phyloP scores from a whole-genome alignment of 1,139 yeast species.

The Sugiyamaella japonica region DNA sequence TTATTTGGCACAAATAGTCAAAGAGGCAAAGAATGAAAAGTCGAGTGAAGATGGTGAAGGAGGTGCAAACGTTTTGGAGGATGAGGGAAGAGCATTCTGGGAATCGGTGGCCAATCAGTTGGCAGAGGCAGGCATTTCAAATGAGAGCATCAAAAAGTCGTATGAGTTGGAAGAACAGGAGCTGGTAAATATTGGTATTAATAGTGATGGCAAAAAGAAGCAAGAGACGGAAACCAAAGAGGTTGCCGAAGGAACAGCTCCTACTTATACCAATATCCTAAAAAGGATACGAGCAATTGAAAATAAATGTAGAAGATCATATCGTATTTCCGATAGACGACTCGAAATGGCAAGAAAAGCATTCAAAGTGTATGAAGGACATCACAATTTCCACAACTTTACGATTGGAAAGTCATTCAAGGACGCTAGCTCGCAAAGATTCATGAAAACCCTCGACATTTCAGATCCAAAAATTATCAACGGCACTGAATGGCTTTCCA shows the following conservation, averaged over 20 bases:
- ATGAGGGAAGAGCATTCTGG: constrained; percentile 79
- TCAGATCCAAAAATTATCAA: constrained; percentile 92
- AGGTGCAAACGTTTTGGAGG: constrained; percentile 47
- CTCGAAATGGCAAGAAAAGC: constrained; percentile 64
- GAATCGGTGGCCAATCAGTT: constrained; percentile 44
- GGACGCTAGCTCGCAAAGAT: constrained; percentile 82
- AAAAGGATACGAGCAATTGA: constrained; percentile 65
- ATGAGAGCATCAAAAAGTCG: constrained; percentile 42
- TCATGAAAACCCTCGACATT: constrained; percentile 74
- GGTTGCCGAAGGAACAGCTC: constrained; percentile 20
- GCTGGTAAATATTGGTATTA: constrained; percentile 16
- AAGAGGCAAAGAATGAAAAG: constrained; percentile 50
- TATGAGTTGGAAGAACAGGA: constrained; percentile 37
- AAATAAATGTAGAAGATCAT: constrained; percentile 65
- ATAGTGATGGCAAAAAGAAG: constrained; percentile 8
- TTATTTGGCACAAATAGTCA: constrained; percentile 59
- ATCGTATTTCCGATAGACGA: constrained; percentile 62
- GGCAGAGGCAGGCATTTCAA: constrained; percentile 35
- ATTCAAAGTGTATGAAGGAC: constrained; percentile 74
- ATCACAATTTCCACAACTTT: constrained; percentile 94
- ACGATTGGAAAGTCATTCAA: constrained; percentile 85
- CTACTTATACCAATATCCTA: constrained; percentile 38
- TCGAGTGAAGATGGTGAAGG: constrained; percentile 56
- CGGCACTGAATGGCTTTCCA: constrained; percentile 94
- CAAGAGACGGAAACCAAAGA: background rate